A percentile compares a stretch with the other conserved stretches of the same genome.
Conservation (phyloP, 768 basidiomycete genomes). For the Auricularia sp. region DNA sequence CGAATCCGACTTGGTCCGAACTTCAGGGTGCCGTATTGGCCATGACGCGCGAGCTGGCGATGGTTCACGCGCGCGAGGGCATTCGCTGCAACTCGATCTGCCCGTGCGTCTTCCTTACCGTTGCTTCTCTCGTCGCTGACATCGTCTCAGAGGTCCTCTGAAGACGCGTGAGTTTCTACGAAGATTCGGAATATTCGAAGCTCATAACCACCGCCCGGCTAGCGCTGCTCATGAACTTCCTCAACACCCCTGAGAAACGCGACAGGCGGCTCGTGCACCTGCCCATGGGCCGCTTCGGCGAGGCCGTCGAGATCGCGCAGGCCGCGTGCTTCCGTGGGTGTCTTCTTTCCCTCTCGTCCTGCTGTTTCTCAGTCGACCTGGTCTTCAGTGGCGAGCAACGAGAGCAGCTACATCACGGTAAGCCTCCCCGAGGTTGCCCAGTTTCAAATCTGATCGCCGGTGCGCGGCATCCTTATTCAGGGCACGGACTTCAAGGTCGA, state of each 20-base stretch:
- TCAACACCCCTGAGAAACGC: conserved; percentile 91
- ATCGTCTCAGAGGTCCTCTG: conserved; percentile 51
- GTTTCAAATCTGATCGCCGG: too few species aligned
- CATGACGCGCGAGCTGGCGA: conserved; percentile 95
- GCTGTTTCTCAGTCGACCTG: background rate
- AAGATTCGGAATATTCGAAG: background rate
- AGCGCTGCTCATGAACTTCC: conserved; percentile 98
- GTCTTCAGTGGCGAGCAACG: conserved; percentile 73
- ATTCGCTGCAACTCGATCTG: conserved; percentile 94
- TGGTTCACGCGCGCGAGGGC: conserved; percentile 95
- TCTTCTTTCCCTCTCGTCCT: background rate
- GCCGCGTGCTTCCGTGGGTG: conserved; percentile 85
- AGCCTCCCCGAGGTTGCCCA: conserved; percentile 20
- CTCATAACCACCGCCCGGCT: conserved; percentile 2
- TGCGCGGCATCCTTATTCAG: conserved; percentile 23
- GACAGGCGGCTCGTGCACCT: conserved; percentile 83
- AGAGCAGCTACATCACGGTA: conserved; percentile 94
- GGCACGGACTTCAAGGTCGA: conserved; percentile 94
- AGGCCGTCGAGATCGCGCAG: conserved; percentile 90
- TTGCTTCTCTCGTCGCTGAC: background rate
- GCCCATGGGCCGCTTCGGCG: conserved; percentile 96
- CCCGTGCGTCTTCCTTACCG: conserved; percentile 52
- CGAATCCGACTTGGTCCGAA: background rate
- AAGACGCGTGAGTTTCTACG: conserved; percentile 70
- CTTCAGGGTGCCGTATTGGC: conserved; percentile 83